Evolutionary conservation across 495 filamentous ascomycete genomes (phyloP).

Genomic region (Talaromyces stipitatus): DNA sequence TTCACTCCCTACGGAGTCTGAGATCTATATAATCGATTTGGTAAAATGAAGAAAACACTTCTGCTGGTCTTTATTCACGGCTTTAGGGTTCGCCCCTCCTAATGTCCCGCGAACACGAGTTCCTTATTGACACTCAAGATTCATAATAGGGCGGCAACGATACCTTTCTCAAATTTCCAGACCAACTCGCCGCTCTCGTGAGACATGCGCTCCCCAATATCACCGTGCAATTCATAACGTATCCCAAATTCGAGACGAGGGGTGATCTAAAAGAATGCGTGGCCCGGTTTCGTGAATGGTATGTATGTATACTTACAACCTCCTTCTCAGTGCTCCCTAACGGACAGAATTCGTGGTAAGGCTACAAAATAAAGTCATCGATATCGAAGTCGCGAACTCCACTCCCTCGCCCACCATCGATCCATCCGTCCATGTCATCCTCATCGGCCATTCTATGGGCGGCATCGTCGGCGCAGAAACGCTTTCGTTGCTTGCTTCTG

Average conservation of each 20-base stretch:
- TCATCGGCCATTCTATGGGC: slow-evolving; percentile 94
- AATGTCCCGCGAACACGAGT: neutral
- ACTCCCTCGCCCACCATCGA: slow-evolving; percentile 84
- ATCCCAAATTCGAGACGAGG: slow-evolving; percentile 87
- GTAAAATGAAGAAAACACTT: slow-evolving; percentile 74
- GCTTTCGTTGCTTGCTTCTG: slow-evolving; percentile 58
- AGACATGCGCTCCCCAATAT: slow-evolving; percentile 66
- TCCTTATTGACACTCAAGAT: neutral
- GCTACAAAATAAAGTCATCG: slow-evolving; percentile 88
- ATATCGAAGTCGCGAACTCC: slow-evolving; percentile 77
- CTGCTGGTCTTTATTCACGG: slow-evolving; percentile 93
- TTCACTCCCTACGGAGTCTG: slow-evolving; percentile 1
- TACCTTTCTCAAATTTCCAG: slow-evolving; percentile 75
- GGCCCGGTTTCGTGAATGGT: slow-evolving; percentile 80
- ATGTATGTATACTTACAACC: slow-evolving; percentile 5
- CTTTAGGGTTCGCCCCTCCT: slow-evolving; percentile 65
- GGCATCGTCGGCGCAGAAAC: slow-evolving; percentile 93
- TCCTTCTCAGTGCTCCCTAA: neutral
- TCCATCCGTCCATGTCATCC: slow-evolving; percentile 73
- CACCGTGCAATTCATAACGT: slow-evolving; percentile 60
- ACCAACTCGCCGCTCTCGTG: slow-evolving; percentile 63
- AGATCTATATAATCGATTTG: neutral
- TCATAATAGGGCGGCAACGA: slow-evolving; percentile 72
- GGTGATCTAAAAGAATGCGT: slow-evolving; percentile 82
- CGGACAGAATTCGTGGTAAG: slow-evolving; percentile 30